phyloP scores from a whole-genome alignment of 2,329 filamentous ascomycete genomes.

The Monilinia fructicola region DNA sequence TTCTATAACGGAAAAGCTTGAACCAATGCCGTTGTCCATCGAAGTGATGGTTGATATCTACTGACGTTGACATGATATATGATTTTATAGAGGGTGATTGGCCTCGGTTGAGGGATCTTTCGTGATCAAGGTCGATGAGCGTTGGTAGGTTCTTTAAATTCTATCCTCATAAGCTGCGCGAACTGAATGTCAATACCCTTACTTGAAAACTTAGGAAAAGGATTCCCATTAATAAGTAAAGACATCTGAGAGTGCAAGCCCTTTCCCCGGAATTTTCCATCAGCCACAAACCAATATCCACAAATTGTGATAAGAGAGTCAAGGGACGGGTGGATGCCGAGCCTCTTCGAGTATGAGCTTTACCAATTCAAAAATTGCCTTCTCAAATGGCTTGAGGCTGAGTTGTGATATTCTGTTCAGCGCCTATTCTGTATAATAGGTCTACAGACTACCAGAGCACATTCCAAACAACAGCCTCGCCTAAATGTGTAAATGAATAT shows the following conservation, averaged over 20 bases:
- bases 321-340: slow-evolving; percentile 6
- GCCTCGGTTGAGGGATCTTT: neutral
- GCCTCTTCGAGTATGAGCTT: slow-evolving; percentile 1
- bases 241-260: neutral
- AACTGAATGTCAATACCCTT: neutral
- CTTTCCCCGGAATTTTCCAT: neutral
- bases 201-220: neutral
- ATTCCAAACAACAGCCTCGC: neutral
- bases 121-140: neutral
- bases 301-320: neutral
- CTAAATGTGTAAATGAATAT: neutral
- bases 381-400: slow-evolving; percentile 12
- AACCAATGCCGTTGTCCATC: slow-evolving; percentile 21
- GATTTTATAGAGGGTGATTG: neutral
- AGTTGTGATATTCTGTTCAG: neutral
- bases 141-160: neutral
- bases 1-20: slow-evolving; percentile 16
- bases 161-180: neutral
- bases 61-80: neutral
- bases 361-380: neutral
- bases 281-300: neutral
- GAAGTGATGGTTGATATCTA: slow-evolving; percentile 23
- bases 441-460: neutral
- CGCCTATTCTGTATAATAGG: neutral
- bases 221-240: slow-evolving; percentile 7